Evolutionary conservation across 2,329 filamentous ascomycete genomes (phyloP), one percentile per base, ranked within the genome.

Genomic region (Neopestalotiopsis rosae): DNA sequence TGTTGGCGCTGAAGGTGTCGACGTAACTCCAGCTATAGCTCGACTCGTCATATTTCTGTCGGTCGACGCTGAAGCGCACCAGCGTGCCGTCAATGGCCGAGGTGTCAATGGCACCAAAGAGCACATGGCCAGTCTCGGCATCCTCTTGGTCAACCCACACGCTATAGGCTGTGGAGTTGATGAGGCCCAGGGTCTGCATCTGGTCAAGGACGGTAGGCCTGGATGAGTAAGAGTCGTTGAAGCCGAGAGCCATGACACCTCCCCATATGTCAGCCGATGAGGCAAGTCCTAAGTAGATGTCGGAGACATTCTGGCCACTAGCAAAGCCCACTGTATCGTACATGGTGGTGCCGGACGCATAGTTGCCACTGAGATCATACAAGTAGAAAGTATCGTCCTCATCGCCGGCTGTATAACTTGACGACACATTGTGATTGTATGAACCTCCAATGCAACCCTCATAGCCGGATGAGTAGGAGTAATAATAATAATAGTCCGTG

Each of bases 101-200:
- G 62, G 68, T 70, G 71, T 79, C 78, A 69, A 79, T 65, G 59
- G 77, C 78, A 24, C 78, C 78, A 20, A 79, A 75, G 28, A 79
- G 71, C n/a, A 79, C 64, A 24, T 71, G 72, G 10, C 78, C 77
- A 1, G 77, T 74, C 7, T 61, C 65, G 9, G 72, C 78, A 7
- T 74, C 65, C 17, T 72, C 68, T 57, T 74, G 69, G 68, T 79
- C 74, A 14, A 79, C 72, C 77, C 77, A 79, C 69, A 79, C 74
- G 69, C 77, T 79, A 69, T 77, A 79, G 17, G 76, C 75, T 14
- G 72, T 73, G 17, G 72, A 75, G 57, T 73, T 72, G 69, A 78
- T 76, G 40, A 75, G 71, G 24, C 75, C 76, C 3, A 70, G 65
- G 10, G 70, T 69, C 17, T 77, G 70, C 45, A 79, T 67, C 28